Evolutionary conservation across 192 early-diverging fungal genomes (phyloP), one percentile per base, ranked within the genome.

Genomic region (Coemansia sp.): DNA sequence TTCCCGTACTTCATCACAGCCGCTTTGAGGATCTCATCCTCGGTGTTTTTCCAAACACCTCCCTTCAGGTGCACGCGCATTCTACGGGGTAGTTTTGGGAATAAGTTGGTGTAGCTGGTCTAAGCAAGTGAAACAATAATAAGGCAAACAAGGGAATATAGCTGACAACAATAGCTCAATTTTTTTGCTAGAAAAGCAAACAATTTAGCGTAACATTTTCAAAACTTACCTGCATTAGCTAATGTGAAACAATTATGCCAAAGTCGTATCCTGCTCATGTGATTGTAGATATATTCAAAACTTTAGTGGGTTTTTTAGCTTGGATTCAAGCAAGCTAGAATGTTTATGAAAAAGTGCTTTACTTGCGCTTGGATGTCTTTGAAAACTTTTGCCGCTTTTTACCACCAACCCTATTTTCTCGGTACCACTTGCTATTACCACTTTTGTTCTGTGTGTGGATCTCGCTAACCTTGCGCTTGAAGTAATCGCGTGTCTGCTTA

Each of bases 1-100:
- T 97, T 98, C 69, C 97, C 97, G 70, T 98, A 99, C 72, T 97
- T 99, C 86, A 95, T 96, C 13, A 97, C 95, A 10, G 95, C 95
- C 30, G 92, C 96, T 85, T 95, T 96, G 70, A 97, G 88, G 71
- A 95, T 92, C 79, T 97, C 94, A 87, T 98, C 97, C 84, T 99
- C 97, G 30, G 95, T 96, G 85, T 99, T 99, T 72, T 96, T 97
- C 97, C 97, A 99, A 67, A 96, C 92, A 46, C 97, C 96, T 39
- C 97, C 97, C 66, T 80, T 80, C 49, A 80, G 39, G 40, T 80
- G 72, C 12, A 80, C 43, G 7, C 66, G 59, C 77, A 80, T 80
- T 7, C 33, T 35, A 46, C 30, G 29, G 29, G 26, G 25, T 29
- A 81, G 82, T 16, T 43, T 4, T 64, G 7, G 26, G 25, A 10